Evolutionary conservation across 2,329 filamentous ascomycete genomes (phyloP), one percentile per base, ranked within the genome.

Genomic region (Macrophomina tecta): DNA sequence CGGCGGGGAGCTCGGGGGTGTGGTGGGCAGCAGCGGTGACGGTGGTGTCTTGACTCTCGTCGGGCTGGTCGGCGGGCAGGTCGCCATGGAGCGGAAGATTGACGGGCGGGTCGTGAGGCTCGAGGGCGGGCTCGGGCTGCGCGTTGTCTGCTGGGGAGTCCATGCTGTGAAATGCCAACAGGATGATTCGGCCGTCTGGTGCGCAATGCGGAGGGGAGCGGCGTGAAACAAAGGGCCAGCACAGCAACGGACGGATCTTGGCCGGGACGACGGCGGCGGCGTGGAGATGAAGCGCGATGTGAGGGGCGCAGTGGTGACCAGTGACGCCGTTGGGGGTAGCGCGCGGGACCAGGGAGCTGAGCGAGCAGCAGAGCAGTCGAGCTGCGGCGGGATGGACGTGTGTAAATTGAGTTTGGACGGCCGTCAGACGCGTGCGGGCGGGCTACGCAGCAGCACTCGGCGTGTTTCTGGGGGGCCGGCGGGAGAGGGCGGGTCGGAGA

Each of bases 21-120:
- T 76, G 75, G 52, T 73, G 70, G 42, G 78, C 71, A 62, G 77
- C 76, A 46, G 80, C 77, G 69, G 81, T 79, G 68, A 77, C 82
- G 74, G 81, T 82, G 64, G 80, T 82, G 73, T 82, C 80, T 77
- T 81, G 80, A 74, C 78, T 81, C 68, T 81, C 80, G 72, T 84
- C 82, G 72, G 69, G 70, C 52, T 82, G 80, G 55, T 83, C 80
- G 55, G 36, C 32, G 69, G 80, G 74, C 68, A 76, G 72, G 72
- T 79, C 63, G 55, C 73, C 70, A 23, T 72, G 69, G n/a, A 49
- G 58, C 51, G 65, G 65, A 42, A 49, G 65, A 66, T 62, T 66
- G 65, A 61, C 55, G 55, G 48, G 65, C 52, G 61, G 66, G 56
- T 66, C 56, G 38, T 55, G 65, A 61, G 48, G 65, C 51, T 61